Evolutionary conservation across 1,284 basidiomycete genomes (phyloP).

Genomic region (Cryptococcus jaspeensis): DNA sequence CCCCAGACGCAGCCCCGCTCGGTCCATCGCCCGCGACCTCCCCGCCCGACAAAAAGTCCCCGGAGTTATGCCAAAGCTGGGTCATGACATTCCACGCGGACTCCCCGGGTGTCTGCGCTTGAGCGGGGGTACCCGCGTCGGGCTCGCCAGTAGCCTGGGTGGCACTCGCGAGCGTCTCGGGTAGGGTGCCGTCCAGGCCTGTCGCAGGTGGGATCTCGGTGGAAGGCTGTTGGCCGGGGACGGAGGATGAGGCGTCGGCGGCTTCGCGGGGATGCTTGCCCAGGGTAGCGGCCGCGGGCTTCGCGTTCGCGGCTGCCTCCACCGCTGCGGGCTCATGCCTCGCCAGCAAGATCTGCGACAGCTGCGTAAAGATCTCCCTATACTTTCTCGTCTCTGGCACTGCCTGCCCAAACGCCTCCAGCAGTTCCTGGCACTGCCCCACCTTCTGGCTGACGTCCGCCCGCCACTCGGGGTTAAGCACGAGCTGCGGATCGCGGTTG

Average conservation of each 20-base stretch:
- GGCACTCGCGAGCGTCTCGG: too few relatives aligned
- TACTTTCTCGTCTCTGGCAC: conserved; percentile 28
- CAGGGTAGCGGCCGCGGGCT: not conserved
- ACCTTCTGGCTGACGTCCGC: conserved; percentile 26
- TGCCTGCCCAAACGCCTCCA: conserved; percentile 30
- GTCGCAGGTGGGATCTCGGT: too few relatives aligned
- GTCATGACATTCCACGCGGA: conserved; percentile 35
- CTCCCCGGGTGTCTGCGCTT: conserved; percentile 6
- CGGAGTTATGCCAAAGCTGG: conserved; percentile 33
- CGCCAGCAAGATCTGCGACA: conserved; percentile 23
- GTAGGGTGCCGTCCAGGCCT: too few relatives aligned
- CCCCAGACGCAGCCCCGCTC: not conserved
- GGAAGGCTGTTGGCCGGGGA: too few relatives aligned
- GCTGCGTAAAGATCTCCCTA: conserved; percentile 21
- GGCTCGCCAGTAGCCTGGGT: too few relatives aligned
- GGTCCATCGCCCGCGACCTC: not conserved
- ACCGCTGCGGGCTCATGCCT: conserved; percentile 15
- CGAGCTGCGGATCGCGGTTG: conserved; percentile 13
- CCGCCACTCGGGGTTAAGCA: conserved; percentile 15
- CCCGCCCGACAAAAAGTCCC: conserved; percentile 25
- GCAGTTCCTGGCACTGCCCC: conserved; percentile 28
- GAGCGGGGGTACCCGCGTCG: not conserved
- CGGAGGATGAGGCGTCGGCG: too few relatives aligned
- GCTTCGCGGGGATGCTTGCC: too few relatives aligned
- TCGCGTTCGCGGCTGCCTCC: not conserved